phyloP scores from a whole-genome alignment of 257 asterid species.

The Datura wrightii region DNA sequence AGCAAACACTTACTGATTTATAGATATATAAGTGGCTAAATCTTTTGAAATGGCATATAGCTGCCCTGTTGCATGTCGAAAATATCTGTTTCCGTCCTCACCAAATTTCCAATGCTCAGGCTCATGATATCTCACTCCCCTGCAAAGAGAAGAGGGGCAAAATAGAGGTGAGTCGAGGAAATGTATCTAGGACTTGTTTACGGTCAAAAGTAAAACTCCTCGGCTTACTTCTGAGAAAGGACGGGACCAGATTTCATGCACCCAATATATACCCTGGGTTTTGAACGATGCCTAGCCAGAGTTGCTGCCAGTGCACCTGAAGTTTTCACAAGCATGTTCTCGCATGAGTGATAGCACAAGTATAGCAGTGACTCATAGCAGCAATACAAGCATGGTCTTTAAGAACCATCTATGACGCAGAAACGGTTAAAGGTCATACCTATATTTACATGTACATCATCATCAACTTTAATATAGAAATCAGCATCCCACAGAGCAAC shows the following conservation, averaged over 20 bases:
- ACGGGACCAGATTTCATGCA: constrained; percentile 98
- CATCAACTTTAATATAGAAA: constrained; percentile 89
- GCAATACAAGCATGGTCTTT: background rate
- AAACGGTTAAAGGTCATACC: constrained; percentile 46
- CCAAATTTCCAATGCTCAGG: constrained; percentile 98
- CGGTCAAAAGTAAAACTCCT: background rate
- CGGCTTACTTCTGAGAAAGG: constrained; percentile 82
- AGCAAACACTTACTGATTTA: constrained; percentile 66
- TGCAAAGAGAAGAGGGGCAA: constrained; percentile 35
- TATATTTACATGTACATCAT: constrained; percentile 88
- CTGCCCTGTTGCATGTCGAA: constrained; percentile 96
- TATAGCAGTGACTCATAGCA: constrained; percentile 4
- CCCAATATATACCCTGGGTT: constrained; percentile 83
- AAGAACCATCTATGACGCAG: background rate
- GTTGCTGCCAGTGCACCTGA: constrained; percentile 84
- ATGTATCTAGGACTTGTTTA: background rate
- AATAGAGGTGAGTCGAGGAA: background rate
- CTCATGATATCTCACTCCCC: constrained; percentile 93
- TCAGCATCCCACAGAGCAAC: constrained; percentile 91
- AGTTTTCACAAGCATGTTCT: constrained; percentile 24
- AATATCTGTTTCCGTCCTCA: constrained; percentile 87
- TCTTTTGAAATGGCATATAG: constrained; percentile 88
- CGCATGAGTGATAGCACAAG: background rate
- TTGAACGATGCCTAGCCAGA: constrained; percentile 75
- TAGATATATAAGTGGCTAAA: constrained; percentile 78